A percentile compares a stretch with the other conserved stretches of the same genome.
Conservation (phyloP, 2,329 filamentous ascomycete species). For the Penicillium brevicompactum region DNA sequence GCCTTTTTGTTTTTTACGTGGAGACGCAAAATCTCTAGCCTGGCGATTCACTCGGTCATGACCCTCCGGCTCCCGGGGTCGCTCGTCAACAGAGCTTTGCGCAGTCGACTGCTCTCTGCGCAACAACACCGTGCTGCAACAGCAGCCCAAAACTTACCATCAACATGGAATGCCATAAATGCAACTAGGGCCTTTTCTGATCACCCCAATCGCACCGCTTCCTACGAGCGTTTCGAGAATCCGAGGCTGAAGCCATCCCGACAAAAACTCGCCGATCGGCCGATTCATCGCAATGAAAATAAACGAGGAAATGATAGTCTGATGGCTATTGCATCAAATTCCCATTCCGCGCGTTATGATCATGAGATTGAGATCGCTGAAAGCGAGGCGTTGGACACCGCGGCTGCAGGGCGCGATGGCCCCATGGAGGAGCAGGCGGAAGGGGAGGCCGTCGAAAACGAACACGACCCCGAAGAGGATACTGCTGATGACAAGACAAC, state of each 20-base stretch:
- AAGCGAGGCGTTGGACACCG: slow-evolving; percentile 1
- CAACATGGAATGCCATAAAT: neutral
- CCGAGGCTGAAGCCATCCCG: neutral
- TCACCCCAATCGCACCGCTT: too few species aligned
- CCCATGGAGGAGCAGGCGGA: neutral
- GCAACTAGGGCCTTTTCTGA: too few species aligned
- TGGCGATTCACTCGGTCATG: slow-evolving; percentile 15
- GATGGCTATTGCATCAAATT: slow-evolving; percentile 10
- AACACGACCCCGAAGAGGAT: neutral
- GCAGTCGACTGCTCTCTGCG: slow-evolving; percentile 17
- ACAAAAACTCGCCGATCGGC: neutral
- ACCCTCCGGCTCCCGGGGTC: slow-evolving; percentile 16
- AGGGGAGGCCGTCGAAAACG: neutral
- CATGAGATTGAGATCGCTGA: slow-evolving; percentile 1
- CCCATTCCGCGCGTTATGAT: neutral
- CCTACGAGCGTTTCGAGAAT: neutral
- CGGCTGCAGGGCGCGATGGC: neutral
- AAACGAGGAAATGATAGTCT: neutral
- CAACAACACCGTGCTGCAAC: slow-evolving; percentile 9
- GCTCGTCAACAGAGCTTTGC: slow-evolving; percentile 24
- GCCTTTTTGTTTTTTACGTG: neutral
- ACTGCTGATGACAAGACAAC: neutral
- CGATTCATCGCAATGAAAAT: neutral
- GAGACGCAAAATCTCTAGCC: neutral
- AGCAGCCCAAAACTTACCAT: neutral